Evolutionary conservation across 1,284 basidiomycete species (phyloP).

Genomic region (Taiwanofungus camphoratus): DNA sequence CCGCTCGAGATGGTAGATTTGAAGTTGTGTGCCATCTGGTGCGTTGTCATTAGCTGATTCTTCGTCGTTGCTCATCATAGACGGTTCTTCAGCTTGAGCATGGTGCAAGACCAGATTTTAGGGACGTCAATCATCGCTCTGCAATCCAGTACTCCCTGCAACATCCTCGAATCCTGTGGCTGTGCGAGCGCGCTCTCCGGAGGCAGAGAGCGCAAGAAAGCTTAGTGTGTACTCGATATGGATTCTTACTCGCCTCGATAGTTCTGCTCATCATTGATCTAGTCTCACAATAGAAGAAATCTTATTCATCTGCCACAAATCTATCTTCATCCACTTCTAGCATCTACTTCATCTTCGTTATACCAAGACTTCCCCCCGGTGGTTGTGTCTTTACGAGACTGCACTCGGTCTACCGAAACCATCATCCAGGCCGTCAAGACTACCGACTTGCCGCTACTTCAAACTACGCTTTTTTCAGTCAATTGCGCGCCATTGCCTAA

Average conservation of each 20-base stretch:
- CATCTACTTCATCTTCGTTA: background rate
- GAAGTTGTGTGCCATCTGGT: conserved; percentile 61
- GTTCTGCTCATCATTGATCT: conserved; percentile 2
- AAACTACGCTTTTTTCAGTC: conserved; percentile 50
- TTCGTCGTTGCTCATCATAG: background rate
- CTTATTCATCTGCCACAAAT: conserved; percentile 18
- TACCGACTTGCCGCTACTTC: conserved; percentile 44
- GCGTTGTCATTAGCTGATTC: conserved; percentile 21
- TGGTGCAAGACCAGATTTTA: conserved; percentile 64
- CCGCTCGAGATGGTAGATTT: conserved; percentile 61
- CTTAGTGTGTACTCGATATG: conserved; percentile 34
- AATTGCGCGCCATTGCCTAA: conserved; percentile 19
- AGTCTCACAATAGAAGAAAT: conserved; percentile 22
- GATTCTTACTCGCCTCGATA: background rate
- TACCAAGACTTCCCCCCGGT: conserved; percentile 9
- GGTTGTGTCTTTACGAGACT: conserved; percentile 15
- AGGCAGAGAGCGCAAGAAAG: conserved; percentile 51
- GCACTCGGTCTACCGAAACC: conserved; percentile 30
- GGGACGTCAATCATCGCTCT: conserved; percentile 63
- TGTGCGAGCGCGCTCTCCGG: conserved; percentile 61
- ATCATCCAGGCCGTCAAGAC: conserved; percentile 48
- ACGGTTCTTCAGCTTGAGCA: conserved; percentile 42
- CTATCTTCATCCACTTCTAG: conserved; percentile 8
- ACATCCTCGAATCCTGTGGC: conserved; percentile 58
- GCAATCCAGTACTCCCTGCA: conserved; percentile 59